A percentile compares a stretch with the other conserved stretches of the same genome.
phyloP scores from a whole-genome alignment of 179 eudicot species.

The Carnegiea gigantea region DNA sequence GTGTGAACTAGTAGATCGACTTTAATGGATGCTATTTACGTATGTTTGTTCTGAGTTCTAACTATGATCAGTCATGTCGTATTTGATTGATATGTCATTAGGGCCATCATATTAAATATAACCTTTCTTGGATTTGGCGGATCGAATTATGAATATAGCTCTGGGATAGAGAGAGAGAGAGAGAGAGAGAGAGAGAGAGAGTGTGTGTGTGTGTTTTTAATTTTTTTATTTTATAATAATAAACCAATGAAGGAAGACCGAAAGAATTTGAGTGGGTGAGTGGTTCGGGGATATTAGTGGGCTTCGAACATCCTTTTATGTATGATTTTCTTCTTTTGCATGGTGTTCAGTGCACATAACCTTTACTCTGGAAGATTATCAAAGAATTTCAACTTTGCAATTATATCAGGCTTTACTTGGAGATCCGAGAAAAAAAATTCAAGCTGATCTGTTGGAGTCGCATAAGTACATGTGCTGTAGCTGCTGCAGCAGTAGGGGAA shows the following conservation, averaged over 20 bases:
- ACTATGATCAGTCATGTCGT: neutral
- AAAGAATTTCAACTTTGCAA: conserved; percentile 10
- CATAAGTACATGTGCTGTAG: conserved; percentile 59
- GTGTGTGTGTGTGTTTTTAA: too few species aligned
- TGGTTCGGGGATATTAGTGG: neutral
- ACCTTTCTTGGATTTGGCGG: neutral
- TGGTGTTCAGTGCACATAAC: neutral
- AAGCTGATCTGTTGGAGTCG: conserved; percentile 77
- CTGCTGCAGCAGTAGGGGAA: conserved; percentile 66
- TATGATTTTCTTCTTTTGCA: neutral
- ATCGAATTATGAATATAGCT: neutral
- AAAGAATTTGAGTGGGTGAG: too few species aligned
- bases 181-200: too few species aligned
- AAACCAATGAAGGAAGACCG: too few species aligned
- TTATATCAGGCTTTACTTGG: conserved; percentile 70
- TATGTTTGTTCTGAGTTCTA: neutral
- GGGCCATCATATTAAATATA: neutral
- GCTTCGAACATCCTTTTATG: neutral
- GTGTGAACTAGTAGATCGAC: neutral
- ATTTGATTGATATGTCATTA: neutral
- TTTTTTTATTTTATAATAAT: too few species aligned
- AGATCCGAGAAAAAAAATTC: conserved; percentile 80
- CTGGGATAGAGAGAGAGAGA: too few species aligned
- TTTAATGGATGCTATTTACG: neutral
- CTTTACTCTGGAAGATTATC: neutral